Percentiles rank a stretch among this genome's conserved stretches.
Evolutionary conservation across 2,329 filamentous ascomycete species (phyloP).

Genomic region (Fusarium succisae): DNA sequence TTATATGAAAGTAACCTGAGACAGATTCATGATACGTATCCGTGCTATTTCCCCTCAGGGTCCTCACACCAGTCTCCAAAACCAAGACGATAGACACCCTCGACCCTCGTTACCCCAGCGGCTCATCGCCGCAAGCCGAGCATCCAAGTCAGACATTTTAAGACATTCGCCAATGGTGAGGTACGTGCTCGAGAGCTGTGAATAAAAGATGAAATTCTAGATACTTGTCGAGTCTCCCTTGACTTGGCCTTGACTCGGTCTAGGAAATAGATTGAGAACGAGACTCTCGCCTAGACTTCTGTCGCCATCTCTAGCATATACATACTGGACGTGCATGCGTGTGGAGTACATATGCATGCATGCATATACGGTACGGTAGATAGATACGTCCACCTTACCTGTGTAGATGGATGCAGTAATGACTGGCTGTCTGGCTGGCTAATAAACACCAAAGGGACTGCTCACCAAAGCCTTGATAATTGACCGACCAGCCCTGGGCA

Average conservation of each 20-base stretch:
- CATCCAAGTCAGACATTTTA: constrained; percentile 15
- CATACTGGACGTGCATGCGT: neutral
- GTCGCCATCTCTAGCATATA: constrained; percentile 1
- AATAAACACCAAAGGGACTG: constrained; percentile 22
- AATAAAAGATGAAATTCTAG: neutral
- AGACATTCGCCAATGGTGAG: constrained; percentile 19
- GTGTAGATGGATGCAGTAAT: neutral
- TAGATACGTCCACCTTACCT: constrained; percentile 16
- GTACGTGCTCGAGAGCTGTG: neutral
- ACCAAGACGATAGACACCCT: constrained; percentile 12
- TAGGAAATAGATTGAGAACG: neutral
- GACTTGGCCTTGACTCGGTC: constrained; percentile 10
- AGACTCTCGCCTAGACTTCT: constrained; percentile 3
- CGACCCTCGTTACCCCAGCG: constrained; percentile 15
- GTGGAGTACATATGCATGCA: constrained; percentile 9
- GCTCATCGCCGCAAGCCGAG: constrained; percentile 18
- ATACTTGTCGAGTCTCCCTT: constrained; percentile 20
- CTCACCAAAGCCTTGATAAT: constrained; percentile 16
- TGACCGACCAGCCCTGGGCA: constrained; percentile 13
- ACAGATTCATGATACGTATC: constrained; percentile 3
- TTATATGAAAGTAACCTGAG: neutral
- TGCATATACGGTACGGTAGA: constrained; percentile 24
- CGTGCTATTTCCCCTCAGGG: constrained; percentile 18
- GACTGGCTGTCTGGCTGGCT: neutral
- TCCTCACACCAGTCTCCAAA: constrained; percentile 8